A percentile compares a stretch with the other conserved stretches of the same genome.
These are phyloP conservation scores for Tricholoma sp. DNA, from an alignment of 768 basidiomycete genomes.

Conservation along the genomic window DNA sequence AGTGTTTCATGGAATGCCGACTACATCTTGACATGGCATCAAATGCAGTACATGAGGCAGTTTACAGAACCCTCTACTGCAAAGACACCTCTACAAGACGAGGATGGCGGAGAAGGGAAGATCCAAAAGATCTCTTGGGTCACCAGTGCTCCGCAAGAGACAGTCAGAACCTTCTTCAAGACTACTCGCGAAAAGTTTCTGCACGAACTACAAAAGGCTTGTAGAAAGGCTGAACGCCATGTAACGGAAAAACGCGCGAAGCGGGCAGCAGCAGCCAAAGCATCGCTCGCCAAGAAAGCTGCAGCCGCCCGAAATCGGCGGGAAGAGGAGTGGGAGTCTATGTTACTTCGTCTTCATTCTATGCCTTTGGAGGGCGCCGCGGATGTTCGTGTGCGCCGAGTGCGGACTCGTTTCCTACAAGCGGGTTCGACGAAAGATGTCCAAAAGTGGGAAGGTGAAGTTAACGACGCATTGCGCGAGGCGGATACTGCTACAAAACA, in stretches of 20 bases:
- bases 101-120: slow-evolving; percentile 32
- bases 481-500: slow-evolving; percentile 45
- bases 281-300: slow-evolving; percentile 56
- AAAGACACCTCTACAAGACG: slow-evolving; percentile 44
- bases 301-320: slow-evolving; percentile 54
- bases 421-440: slow-evolving; percentile 45
- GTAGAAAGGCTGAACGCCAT: slow-evolving; percentile 27
- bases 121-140: slow-evolving; percentile 48
- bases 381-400: slow-evolving; percentile 45
- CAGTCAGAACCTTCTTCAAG: slow-evolving; percentile 41
- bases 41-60: slow-evolving; percentile 57
- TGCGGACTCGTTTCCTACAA: slow-evolving; percentile 56
- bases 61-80: slow-evolving; percentile 38
- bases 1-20: slow-evolving; percentile 52
- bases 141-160: slow-evolving; percentile 49
- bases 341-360: slow-evolving; percentile 54
- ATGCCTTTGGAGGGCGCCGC: slow-evolving; percentile 43
- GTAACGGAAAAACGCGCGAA: slow-evolving; percentile 27
- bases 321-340: slow-evolving; percentile 60
- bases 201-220: slow-evolving; percentile 39
- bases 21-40: slow-evolving; percentile 65
- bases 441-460: slow-evolving; percentile 60
- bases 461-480: slow-evolving; percentile 51
- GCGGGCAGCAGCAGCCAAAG: slow-evolving; percentile 41
- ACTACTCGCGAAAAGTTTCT: slow-evolving; percentile 32